Evolutionary conservation across 129 eudicot species (phyloP).

Genomic region (Dittrichia graveolens): DNA sequence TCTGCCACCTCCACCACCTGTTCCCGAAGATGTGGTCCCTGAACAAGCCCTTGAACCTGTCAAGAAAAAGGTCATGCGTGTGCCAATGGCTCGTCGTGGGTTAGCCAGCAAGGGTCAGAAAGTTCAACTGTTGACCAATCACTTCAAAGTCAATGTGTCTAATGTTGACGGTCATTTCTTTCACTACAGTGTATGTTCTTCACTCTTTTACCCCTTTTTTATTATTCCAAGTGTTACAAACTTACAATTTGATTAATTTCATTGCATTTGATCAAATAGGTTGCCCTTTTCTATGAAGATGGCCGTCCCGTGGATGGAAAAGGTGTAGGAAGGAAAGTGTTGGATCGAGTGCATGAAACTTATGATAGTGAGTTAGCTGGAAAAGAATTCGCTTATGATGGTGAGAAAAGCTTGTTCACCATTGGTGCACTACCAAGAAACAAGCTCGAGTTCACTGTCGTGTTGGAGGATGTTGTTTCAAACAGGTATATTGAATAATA

Average conservation of each 20-base stretch:
- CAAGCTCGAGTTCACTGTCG: conserved; percentile 83
- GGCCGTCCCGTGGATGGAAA: conserved; percentile 89
- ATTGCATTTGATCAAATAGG: conserved; percentile 43
- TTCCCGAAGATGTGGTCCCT: conserved; percentile 65
- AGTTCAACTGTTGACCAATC: conserved; percentile 63
- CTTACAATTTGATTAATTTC: neutral
- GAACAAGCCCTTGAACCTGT: conserved; percentile 40
- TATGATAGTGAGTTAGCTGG: conserved; percentile 72
- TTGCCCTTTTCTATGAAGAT: conserved; percentile 82
- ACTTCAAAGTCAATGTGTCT: conserved; percentile 72
- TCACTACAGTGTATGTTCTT: conserved; percentile 79
- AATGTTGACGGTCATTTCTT: conserved; percentile 78
- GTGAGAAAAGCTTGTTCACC: conserved; percentile 88
- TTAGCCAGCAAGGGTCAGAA: conserved; percentile 66
- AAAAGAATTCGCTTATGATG: conserved; percentile 88
- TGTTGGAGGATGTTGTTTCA: conserved; percentile 72
- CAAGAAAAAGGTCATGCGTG: conserved; percentile 51
- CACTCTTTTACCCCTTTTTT: neutral
- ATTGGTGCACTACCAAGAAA: conserved; percentile 87
- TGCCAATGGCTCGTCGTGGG: conserved; percentile 78
- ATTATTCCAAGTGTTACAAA: neutral
- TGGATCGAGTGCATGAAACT: conserved; percentile 75
- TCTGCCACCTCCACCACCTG: conserved; percentile 90
- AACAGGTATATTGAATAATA: conserved; percentile 43
- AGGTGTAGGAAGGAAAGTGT: conserved; percentile 80